Conservation (phyloP, 2,329 filamentous ascomycete species). For the Stromatinia cepivora region DNA sequence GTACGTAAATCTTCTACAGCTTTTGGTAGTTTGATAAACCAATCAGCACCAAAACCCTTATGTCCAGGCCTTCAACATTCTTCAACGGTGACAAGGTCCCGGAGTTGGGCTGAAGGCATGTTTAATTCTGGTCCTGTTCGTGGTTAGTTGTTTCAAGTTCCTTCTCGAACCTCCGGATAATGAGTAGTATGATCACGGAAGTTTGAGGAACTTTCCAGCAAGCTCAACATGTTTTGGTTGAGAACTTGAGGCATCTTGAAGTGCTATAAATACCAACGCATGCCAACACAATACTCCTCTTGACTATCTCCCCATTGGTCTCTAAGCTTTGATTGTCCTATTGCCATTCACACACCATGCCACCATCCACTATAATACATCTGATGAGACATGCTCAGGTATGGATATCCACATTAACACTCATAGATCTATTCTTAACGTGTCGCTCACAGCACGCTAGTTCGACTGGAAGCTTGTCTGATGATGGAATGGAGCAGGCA, state of each 20-base stretch:
- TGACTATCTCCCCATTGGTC: background rate
- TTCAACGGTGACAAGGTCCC: background rate
- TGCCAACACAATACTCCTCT: background rate
- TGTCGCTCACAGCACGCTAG: background rate
- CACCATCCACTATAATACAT: background rate
- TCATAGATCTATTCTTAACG: background rate
- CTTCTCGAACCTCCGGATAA: background rate
- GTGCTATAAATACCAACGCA: background rate
- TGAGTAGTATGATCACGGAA: background rate
- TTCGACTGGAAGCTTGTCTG: background rate
- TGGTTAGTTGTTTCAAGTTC: background rate
- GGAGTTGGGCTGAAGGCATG: background rate
- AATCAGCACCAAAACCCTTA: too few species aligned
- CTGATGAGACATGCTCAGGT: constrained; percentile 1
- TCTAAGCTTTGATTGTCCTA: too few species aligned
- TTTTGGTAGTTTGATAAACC: too few species aligned
- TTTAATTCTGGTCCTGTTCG: background rate
- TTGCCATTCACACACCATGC: background rate
- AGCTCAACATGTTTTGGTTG: background rate
- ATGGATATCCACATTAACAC: background rate
- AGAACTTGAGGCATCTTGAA: background rate
- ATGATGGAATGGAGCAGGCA: background rate
- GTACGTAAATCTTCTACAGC: too few species aligned
- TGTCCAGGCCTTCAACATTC: too few species aligned
- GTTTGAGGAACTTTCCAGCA: background rate